Conservation (phyloP, 352 stramenopile genomes). For the Poterioochromonas sp. region DNA sequence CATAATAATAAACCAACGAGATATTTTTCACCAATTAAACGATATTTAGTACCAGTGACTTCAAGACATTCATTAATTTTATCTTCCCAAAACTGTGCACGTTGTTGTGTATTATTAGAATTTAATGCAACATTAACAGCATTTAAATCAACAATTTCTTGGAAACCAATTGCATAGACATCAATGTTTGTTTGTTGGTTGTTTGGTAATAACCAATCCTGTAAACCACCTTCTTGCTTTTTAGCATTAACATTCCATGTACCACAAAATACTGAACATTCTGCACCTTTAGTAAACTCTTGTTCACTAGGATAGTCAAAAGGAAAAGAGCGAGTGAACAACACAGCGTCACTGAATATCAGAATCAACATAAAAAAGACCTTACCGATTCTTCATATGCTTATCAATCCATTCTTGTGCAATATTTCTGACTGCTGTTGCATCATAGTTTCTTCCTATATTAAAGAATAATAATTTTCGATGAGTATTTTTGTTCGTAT, state of each 20-base stretch:
- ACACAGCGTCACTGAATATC: neutral
- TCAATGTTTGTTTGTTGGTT: slow-evolving; percentile 58
- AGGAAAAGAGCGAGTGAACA: neutral
- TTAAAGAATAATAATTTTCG: too few species aligned
- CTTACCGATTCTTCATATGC: slow-evolving; percentile 16
- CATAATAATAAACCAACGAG: slow-evolving; percentile 92
- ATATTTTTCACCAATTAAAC: slow-evolving; percentile 73
- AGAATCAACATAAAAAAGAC: neutral
- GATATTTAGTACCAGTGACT: slow-evolving; percentile 48
- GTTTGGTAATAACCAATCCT: slow-evolving; percentile 56
- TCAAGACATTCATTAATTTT: slow-evolving; percentile 23
- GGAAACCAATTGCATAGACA: slow-evolving; percentile 79
- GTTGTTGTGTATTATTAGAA: slow-evolving; percentile 65
- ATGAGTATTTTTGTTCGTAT: too few species aligned
- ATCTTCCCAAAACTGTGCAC: slow-evolving; percentile 38
- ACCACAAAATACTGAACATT: slow-evolving; percentile 59
- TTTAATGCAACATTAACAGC: slow-evolving; percentile 97
- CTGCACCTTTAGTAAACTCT: neutral
- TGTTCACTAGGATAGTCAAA: too few species aligned
- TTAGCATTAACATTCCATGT: slow-evolving; percentile 99
- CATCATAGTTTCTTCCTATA: too few species aligned
- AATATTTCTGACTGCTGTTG: neutral
- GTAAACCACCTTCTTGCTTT: slow-evolving; percentile 61
- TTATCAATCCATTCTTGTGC: slow-evolving; percentile 24
- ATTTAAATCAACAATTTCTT: slow-evolving; percentile 99